These are phyloP conservation scores for Paradendryphiella salina DNA, from an alignment of 2,329 filamentous ascomycete species.

Conservation along the genomic window DNA sequence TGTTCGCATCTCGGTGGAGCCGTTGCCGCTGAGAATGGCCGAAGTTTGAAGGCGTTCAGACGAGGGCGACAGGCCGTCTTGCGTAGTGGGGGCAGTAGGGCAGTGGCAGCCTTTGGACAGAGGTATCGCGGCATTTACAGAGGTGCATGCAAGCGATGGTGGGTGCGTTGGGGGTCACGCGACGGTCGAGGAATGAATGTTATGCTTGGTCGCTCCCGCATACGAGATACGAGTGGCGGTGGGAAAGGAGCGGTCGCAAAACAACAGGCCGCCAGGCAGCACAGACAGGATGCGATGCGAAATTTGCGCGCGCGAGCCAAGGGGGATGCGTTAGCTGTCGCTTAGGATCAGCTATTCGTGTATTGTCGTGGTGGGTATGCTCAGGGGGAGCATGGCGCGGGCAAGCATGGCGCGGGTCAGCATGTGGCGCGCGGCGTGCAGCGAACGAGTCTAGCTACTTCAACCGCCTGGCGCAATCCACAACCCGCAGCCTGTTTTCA, in stretches of 20 bases:
- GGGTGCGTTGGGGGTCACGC: conserved; percentile 2
- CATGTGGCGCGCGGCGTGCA: conserved; percentile 10
- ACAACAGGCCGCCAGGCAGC: neutral
- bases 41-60: conserved; percentile 3
- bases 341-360: neutral
- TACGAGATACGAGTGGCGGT: neutral
- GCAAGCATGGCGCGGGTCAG: conserved; percentile 14
- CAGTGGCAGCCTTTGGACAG: conserved; percentile 12
- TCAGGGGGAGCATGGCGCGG: conserved; percentile 15
- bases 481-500: conserved; percentile 11
- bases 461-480: conserved; percentile 6
- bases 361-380: neutral
- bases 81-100: conserved; percentile 7
- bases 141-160: conserved; percentile 8
- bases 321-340: neutral
- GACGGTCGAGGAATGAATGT: neutral
- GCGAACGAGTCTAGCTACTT: conserved; percentile 8
- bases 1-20: conserved; percentile 31
- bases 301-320: conserved; percentile 1
- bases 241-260: neutral
- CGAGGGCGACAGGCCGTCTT: neutral
- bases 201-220: neutral
- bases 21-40: conserved; percentile 28
- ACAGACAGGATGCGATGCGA: neutral
- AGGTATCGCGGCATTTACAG: conserved; percentile 24